phyloP scores from a whole-genome alignment of 495 filamentous ascomycete species.

The Aspergillus haitiensis region DNA sequence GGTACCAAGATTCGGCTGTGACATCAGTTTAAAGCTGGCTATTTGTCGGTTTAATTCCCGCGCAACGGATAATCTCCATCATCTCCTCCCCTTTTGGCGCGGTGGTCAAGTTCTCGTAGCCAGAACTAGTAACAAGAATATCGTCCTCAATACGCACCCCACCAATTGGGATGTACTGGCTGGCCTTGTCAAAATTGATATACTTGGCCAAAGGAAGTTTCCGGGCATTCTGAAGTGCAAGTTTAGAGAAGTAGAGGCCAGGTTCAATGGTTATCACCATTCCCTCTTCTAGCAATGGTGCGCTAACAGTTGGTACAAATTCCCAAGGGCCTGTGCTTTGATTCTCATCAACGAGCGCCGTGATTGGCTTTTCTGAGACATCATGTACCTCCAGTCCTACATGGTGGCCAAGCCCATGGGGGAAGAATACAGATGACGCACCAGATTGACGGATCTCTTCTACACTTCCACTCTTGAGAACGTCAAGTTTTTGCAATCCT shows the following conservation, averaged over 20 bases:
- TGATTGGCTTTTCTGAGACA: conserved; percentile 55
- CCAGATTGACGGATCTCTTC: conserved; percentile 67
- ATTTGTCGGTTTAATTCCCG: conserved; percentile 17
- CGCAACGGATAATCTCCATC: conserved; percentile 57
- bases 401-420: conserved; percentile 88
- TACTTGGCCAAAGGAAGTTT: conserved; percentile 61
- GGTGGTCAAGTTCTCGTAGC: conserved; percentile 80
- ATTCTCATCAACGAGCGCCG: conserved; percentile 29
- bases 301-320: conserved; percentile 24
- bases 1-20: not conserved
- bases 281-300: conserved; percentile 56
- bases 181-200: conserved; percentile 71
- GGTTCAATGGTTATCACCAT: conserved; percentile 90
- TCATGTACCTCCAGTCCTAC: conserved; percentile 91
- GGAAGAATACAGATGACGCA: conserved; percentile 78
- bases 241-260: conserved; percentile 86
- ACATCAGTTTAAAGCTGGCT: conserved; percentile 11
- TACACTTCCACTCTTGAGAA: conserved; percentile 55
- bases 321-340: conserved; percentile 17
- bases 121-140: conserved; percentile 73
- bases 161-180: conserved; percentile 73
- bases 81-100: conserved; percentile 76
- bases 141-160: conserved; percentile 93
- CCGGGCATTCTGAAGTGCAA: conserved; percentile 80
- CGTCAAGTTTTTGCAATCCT: conserved; percentile 68